Evolutionary conservation across 768 basidiomycete genomes (phyloP), one percentile per base, ranked within the genome.

Genomic region (Naganishia antarctica): DNA sequence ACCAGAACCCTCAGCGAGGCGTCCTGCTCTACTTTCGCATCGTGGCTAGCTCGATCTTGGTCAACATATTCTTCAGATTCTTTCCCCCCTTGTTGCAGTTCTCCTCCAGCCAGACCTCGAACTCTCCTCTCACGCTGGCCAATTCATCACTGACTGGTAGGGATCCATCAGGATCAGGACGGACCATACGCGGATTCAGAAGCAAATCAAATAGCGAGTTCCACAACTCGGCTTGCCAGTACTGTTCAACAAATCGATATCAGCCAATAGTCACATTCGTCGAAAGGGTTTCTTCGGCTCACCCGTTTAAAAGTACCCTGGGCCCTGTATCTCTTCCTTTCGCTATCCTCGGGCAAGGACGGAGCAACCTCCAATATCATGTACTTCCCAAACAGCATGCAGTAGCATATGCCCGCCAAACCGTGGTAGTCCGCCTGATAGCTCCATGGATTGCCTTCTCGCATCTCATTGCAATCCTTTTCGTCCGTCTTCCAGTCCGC

Each of bases 371-470:
- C 82, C 13, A 84, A 84, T 73, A 91, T 86, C 76, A 99, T 90
- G 80, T 97, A 94, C 78, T 91, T 94, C 26, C 93, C 93, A 73
- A 91, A 97, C 31, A 99, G 83, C 85, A 98, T 86, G 81, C 91
- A 96, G 78, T 90, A 96, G 37, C 92, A 83, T 71, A 98, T 87
- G 47, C 91, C 87, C 0, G 90, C 91, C 21, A 98, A 84, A n/a
- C 96, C 96, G 73, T 85, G 91, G 77, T 99, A 99, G 76, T 99
- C 96, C 3, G 91, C 85, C 78, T 99, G 89, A 79, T 85, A 96
- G 64, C 88, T 92, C 96, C 94, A 99, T 3, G 90, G 84, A 51
- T 82, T 80, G 26, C 84, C 82, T 74, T 91, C 86, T 51, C 89
- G 84, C 71, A 94, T 86, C 81, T 98, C 93, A 64, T 87, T 81